A percentile compares a stretch with the other conserved stretches of the same genome.
phyloP scores from a whole-genome alignment of 2,329 filamentous ascomycete genomes.

The Penicillium brasilianum region DNA sequence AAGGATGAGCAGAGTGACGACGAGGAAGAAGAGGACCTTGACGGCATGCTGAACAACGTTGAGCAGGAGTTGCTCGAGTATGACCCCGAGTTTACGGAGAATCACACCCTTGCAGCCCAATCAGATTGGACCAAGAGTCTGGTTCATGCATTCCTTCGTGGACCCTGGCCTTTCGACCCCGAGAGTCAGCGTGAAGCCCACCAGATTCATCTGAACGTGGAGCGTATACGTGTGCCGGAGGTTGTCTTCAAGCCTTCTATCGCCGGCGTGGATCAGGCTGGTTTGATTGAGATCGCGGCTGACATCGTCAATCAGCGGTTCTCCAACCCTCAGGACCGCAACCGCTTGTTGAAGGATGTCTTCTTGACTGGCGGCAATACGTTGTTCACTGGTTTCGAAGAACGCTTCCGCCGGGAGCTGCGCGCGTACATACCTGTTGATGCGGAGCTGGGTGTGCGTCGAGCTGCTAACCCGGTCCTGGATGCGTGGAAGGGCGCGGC shows the following conservation, averaged over 20 bases:
- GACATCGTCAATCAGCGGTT: constrained; percentile 88
- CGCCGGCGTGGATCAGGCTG: constrained; percentile 89
- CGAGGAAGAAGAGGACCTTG: constrained; percentile 88
- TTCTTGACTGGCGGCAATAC: constrained; percentile 96
- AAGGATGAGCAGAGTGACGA: constrained; percentile 81
- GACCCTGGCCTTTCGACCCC: constrained; percentile 82
- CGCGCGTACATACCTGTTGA: constrained; percentile 73
- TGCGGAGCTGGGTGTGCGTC: constrained; percentile 69
- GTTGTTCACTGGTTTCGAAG: constrained; percentile 83
- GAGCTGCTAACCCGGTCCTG: constrained; percentile 74
- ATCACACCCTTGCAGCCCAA: constrained; percentile 89
- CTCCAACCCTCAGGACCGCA: constrained; percentile 59
- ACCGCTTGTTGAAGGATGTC: constrained; percentile 79
- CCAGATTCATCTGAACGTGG: constrained; percentile 94
- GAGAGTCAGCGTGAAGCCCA: constrained; percentile 79
- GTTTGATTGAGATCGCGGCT: constrained; percentile 87
- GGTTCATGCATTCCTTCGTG: constrained; percentile 86
- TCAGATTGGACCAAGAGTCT: constrained; percentile 93
- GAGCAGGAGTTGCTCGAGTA: constrained; percentile 85
- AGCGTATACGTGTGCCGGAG: constrained; percentile 92
- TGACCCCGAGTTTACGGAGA: constrained; percentile 87
- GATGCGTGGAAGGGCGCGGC: constrained; percentile 96
- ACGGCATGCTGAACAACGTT: constrained; percentile 71
- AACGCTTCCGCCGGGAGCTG: constrained; percentile 75
- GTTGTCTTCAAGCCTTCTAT: constrained; percentile 92